Base-by-base conservation (phyloP, 2,329 filamentous ascomycete genomes). In the Nakataea oryzae region DNA sequence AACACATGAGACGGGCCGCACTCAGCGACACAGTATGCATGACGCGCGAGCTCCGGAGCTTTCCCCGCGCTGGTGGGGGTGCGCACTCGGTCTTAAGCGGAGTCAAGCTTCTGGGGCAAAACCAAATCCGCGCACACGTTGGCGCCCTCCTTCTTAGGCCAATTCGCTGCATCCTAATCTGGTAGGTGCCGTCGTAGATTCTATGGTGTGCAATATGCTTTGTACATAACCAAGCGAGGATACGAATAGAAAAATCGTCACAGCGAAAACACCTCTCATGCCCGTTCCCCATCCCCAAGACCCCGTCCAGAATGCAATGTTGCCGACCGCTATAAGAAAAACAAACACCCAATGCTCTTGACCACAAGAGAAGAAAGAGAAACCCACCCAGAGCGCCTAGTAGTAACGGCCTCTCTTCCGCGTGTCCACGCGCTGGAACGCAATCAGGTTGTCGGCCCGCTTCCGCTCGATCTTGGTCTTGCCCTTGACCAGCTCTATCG, bases 401-500 rank as follows among this genome's bases (percentile, higher is more conserved):
- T 50, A 50, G 41, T 9, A 50, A 24, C 24, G 7, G 41, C 21
- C n/a, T n/a, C n/a, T 17, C 21, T 50, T 50, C 41, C 7, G 17
- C 21, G 5, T 21, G 54, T 26, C 21, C 55, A 30, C 26, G 14
- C 29, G 26, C 21, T 54, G n/a, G 24, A 60, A 60, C 8, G 12
- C 27, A 5, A 60, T 54, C 8, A 29, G 17, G 58, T n/a, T 14
- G 9, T 61, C 54, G 17, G 57, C 28, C 29, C 29, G 56, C 21
- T 50, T 61, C 13, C 58, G 47, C n/a, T 14, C n/a, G 12, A 59
- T 29, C 21, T 26, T 17, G 57, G 81, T 75, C 76, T 89, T 93
- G 28, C 86, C 89, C 70, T 89, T 86, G 59, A 97, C 86, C 75
- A 92, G 75, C 61, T 86, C 79, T 72, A 88, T 77, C 55, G 96